Evolutionary conservation across 352 stramenopile species (phyloP).

Genomic region (Phytophthora fragariae): DNA sequence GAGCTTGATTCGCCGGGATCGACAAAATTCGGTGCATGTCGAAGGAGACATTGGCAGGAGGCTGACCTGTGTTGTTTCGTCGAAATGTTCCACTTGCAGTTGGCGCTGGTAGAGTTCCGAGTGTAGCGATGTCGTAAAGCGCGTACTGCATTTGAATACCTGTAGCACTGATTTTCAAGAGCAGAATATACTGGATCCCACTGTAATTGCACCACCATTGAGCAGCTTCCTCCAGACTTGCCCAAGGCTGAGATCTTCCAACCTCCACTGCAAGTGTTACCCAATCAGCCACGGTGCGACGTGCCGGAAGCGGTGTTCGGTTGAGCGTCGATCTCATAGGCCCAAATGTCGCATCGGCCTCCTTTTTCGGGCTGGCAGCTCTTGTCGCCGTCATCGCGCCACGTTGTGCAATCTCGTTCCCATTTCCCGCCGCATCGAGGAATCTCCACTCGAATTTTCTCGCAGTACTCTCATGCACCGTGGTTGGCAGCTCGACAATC

Average conservation of each 20-base stretch:
- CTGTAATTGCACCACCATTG: slow-evolving; percentile 18
- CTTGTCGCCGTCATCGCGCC: slow-evolving; percentile 17
- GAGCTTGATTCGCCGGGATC: not conserved
- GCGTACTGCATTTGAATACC: slow-evolving; percentile 10
- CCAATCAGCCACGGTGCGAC: slow-evolving; percentile 16
- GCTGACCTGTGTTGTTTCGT: not conserved
- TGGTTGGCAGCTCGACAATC: slow-evolving; percentile 20
- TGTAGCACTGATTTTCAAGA: slow-evolving; percentile 15
- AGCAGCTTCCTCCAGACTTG: not conserved
- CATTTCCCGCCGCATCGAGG: slow-evolving; percentile 13
- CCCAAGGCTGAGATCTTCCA: not conserved
- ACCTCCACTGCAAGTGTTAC: slow-evolving; percentile 1
- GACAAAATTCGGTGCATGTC: slow-evolving; percentile 1
- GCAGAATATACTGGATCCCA: slow-evolving; percentile 24
- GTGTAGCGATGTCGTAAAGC: slow-evolving; percentile 4
- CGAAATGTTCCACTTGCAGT: slow-evolving; percentile 10
- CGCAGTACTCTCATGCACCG: slow-evolving; percentile 18
- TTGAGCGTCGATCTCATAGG: not conserved
- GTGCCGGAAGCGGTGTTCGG: slow-evolving; percentile 8
- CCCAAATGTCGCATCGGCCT: not conserved
- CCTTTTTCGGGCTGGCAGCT: not conserved
- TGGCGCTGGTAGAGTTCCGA: slow-evolving; percentile 9
- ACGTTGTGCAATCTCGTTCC: not conserved
- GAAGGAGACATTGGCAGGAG: slow-evolving; percentile 23
- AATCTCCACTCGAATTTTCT: slow-evolving; percentile 3